A percentile compares a stretch with the other conserved stretches of the same genome.
Conservation (phyloP, 768 basidiomycete genomes). For the Crepidotus variabilis region DNA sequence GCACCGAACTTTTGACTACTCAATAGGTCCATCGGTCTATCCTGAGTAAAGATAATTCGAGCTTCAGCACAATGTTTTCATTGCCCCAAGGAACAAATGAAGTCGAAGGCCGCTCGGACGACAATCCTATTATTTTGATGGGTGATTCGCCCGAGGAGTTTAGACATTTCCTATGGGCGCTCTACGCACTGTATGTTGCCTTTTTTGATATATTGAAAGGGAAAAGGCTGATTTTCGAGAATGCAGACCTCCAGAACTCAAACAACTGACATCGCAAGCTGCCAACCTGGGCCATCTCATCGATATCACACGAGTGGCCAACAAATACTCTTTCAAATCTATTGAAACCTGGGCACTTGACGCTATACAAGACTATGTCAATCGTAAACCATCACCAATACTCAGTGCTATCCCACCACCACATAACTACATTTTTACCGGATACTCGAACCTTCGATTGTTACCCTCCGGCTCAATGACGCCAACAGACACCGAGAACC, state of each 20-base stretch:
- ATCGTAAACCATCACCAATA: conserved; percentile 50
- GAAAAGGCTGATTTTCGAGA: background rate
- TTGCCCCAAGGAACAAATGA: conserved; percentile 53
- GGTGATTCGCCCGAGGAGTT: conserved; percentile 69
- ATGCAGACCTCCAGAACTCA: conserved; percentile 59
- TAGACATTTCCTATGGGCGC: conserved; percentile 67
- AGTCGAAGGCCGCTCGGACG: conserved; percentile 60
- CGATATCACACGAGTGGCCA: conserved; percentile 59
- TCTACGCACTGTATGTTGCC: conserved; percentile 66
- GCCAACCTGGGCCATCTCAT: conserved; percentile 45
- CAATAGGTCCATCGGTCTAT: conserved; percentile 61
- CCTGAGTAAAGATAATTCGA: conserved; percentile 59
- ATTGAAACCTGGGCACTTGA: conserved; percentile 74
- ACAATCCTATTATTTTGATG: conserved; percentile 56
- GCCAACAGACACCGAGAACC: conserved; percentile 32
- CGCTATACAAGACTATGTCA: conserved; percentile 66
- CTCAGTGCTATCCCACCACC: conserved; percentile 37
- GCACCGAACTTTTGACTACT: background rate
- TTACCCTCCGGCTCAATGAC: conserved; percentile 9
- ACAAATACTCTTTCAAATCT: conserved; percentile 74
- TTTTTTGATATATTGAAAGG: background rate
- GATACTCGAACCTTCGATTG: conserved; percentile 10
- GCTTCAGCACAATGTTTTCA: conserved; percentile 63
- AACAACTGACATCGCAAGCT: conserved; percentile 38
- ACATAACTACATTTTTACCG: conserved; percentile 28